phyloP scores from a whole-genome alignment of 768 basidiomycete species.

The Lanmaoa pseudosensibilis region DNA sequence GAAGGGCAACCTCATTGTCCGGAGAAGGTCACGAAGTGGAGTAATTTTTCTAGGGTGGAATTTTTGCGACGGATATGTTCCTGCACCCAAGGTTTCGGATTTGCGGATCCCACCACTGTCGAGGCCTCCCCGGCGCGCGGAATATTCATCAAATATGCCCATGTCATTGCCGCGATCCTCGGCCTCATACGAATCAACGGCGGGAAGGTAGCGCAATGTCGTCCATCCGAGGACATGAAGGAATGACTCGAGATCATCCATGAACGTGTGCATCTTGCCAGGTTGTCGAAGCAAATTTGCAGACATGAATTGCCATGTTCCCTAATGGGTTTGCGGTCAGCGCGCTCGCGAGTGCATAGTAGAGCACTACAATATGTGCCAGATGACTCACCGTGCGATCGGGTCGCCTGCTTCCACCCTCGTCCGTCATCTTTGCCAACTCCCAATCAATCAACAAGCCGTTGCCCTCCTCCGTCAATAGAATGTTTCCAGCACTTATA shows the following conservation, averaged over 20 bases:
- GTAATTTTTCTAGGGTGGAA: background rate
- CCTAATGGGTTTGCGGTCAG: background rate
- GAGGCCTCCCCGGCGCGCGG: too few species aligned
- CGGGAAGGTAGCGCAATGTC: background rate
- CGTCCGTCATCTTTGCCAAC: background rate
- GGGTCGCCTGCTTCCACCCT: background rate
- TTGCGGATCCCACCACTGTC: background rate
- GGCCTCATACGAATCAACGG: background rate
- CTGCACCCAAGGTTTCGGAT: background rate
- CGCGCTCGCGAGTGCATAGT: background rate
- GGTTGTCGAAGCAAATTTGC: background rate
- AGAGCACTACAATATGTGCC: too few species aligned
- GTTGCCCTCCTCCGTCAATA: background rate
- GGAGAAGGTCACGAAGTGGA: background rate
- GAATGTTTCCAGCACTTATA: constrained; percentile 12
- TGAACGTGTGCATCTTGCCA: constrained; percentile 17
- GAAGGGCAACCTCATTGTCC: background rate
- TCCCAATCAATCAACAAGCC: constrained; percentile 29
- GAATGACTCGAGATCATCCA: constrained; percentile 36
- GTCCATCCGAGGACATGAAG: constrained; percentile 8
- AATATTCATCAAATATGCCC: background rate
- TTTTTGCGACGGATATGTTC: background rate
- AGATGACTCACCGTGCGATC: background rate
- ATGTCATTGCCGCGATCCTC: background rate
- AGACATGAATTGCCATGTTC: background rate